Conservation (phyloP, 1,284 basidiomycete species). For the Ceratorhiza oryzae-sativae region DNA sequence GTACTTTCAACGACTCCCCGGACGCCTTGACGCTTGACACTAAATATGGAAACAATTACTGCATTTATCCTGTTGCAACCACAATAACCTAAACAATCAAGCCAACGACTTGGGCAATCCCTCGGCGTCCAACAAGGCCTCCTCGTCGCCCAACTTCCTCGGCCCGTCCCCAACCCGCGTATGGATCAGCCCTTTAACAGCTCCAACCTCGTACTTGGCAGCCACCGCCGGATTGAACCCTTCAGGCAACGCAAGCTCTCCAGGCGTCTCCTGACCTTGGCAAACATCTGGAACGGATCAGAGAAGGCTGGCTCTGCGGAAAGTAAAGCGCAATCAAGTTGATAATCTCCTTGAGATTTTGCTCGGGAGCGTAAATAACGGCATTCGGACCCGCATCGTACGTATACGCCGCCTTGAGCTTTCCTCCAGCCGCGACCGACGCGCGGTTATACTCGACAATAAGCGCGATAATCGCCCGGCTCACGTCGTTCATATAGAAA, state of each 20-base stretch:
- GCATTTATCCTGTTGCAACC: not conserved
- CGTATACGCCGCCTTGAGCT: constrained; percentile 91
- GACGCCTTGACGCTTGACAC: not conserved
- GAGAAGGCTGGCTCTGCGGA: constrained; percentile 78
- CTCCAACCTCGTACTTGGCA: constrained; percentile 72
- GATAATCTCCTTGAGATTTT: constrained; percentile 80
- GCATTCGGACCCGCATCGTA: constrained; percentile 99
- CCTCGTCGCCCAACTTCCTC: constrained; percentile 63
- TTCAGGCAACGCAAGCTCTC: constrained; percentile 52
- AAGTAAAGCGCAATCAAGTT: constrained; percentile 81
- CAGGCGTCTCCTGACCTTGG: constrained; percentile 45
- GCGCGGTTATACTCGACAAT: constrained; percentile 96
- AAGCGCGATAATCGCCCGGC: constrained; percentile 81
- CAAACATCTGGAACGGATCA: constrained; percentile 74
- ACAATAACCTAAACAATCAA: not conserved
- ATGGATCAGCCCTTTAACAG: constrained; percentile 88
- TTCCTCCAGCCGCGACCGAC: constrained; percentile 64
- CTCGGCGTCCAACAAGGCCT: constrained; percentile 62
- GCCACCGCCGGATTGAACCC: constrained; percentile 84
- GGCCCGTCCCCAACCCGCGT: constrained; percentile 92
- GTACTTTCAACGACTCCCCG: not conserved
- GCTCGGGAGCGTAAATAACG: constrained; percentile 89
- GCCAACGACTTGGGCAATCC: constrained; percentile 59
- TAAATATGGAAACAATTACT: not conserved
- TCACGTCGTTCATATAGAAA: constrained; percentile 99